These are phyloP conservation scores for Phycomyces blakesleeanus DNA, from an alignment of 192 early-diverging fungal genomes.

Conservation along the genomic window DNA sequence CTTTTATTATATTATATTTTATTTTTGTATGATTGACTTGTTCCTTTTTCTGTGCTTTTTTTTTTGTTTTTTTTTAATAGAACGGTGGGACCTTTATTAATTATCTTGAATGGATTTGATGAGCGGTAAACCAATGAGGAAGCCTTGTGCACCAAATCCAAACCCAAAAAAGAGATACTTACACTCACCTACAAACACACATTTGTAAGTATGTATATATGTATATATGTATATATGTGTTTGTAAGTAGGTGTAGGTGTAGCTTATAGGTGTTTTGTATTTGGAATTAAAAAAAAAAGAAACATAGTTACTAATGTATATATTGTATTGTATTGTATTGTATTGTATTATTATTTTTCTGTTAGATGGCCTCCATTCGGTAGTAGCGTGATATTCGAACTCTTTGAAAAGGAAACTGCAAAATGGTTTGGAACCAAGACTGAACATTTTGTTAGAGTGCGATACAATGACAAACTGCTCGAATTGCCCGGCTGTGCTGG, in stretches of 20 bases:
- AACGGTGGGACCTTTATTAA: constrained; percentile 33
- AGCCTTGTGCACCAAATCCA: too few relatives aligned
- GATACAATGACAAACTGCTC: constrained; percentile 33
- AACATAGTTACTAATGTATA: too few relatives aligned
- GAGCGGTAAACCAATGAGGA: constrained; percentile 18
- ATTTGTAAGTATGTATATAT: too few relatives aligned
- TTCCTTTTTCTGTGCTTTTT: neutral
- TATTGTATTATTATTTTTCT: too few relatives aligned
- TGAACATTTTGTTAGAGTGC: constrained; percentile 34
- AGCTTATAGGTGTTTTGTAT: too few relatives aligned
- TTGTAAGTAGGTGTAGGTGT: neutral
- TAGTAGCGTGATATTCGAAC: constrained; percentile 35
- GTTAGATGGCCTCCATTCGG: constrained; percentile 42
- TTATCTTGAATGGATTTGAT: constrained; percentile 30
- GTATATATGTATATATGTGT: constrained; percentile 5
- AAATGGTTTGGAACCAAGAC: neutral
- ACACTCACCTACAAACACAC: too few relatives aligned
- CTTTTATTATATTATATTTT: too few relatives aligned
- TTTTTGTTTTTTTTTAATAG: constrained; percentile 7
- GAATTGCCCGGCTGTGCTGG: constrained; percentile 30
- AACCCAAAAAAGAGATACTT: too few relatives aligned
- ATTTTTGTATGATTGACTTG: too few relatives aligned
- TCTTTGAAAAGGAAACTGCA: constrained; percentile 25
- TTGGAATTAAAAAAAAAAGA: too few relatives aligned
- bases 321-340: too few relatives aligned